Evolutionary conservation across 2,329 filamentous ascomycete species (phyloP).

Genomic region (Fusarium sublunatum): DNA sequence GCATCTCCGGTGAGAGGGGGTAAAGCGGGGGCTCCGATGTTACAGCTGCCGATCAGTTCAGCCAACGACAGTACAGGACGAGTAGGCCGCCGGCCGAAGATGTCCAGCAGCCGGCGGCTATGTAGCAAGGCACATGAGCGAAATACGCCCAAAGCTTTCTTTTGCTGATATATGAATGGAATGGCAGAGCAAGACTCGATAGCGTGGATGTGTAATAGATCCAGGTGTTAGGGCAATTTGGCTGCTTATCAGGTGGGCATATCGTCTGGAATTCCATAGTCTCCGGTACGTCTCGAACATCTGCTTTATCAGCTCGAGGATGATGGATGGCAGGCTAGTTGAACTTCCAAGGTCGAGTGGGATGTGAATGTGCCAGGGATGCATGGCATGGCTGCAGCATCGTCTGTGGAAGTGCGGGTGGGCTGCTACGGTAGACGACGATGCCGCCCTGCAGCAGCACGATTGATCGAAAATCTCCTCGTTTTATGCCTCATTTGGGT

Average conservation of each 20-base stretch:
- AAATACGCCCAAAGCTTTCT: neutral
- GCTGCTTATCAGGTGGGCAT: slow-evolving; percentile 30
- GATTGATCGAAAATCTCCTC: slow-evolving; percentile 8
- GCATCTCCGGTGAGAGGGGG: slow-evolving; percentile 33
- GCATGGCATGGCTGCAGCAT: slow-evolving; percentile 33
- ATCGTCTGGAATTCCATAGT: slow-evolving; percentile 20
- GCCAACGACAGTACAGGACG: slow-evolving; percentile 13
- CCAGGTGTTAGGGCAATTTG: neutral
- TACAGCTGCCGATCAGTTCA: slow-evolving; percentile 32
- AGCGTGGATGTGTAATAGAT: slow-evolving; percentile 3
- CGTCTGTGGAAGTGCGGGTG: slow-evolving; percentile 28
- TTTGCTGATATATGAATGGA: neutral
- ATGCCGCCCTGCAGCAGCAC: neutral
- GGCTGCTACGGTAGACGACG: slow-evolving; percentile 4
- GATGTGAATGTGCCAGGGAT: slow-evolving; percentile 30
- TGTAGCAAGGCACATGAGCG: slow-evolving; percentile 5
- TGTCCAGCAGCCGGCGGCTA: slow-evolving; percentile 15
- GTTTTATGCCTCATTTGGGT: slow-evolving; percentile 31
- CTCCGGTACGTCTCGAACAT: neutral
- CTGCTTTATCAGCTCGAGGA: slow-evolving; percentile 19
- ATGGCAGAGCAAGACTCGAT: neutral
- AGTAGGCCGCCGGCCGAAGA: slow-evolving; percentile 18
- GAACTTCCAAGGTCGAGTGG: slow-evolving; percentile 29
- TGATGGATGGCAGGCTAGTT: slow-evolving; percentile 23
- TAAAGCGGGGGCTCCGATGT: slow-evolving; percentile 39